Base-by-base conservation (phyloP, 257 asterid genomes). In the Solanum corneliomulleri region DNA sequence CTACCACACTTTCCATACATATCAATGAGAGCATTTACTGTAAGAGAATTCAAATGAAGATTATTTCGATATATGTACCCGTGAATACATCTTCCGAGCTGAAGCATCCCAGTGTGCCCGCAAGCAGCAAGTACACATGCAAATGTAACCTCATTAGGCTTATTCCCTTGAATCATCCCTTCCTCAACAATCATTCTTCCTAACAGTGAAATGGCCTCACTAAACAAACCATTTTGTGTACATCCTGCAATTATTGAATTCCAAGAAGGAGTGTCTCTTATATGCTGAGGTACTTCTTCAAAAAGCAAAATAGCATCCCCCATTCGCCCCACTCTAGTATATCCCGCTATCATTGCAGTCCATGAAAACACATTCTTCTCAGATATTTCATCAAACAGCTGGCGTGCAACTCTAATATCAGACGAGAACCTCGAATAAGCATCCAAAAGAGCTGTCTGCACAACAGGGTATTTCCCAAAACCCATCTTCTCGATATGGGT, bases 1-100 rank as follows among this genome's bases (percentile, higher is more conserved):
- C 91, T 93, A 71, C 97, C 98, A 84, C 98, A 96, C 89, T 94
- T 96, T 5, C 99, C 99, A 72, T 96, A 94, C 98, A 95, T 93
- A 76, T 95, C 98, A 62, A 95, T 89, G 90, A 96, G 90, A 83
- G 95, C 94, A 89, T 93, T 96, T 31, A 70, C 78, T 62, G 92
- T 85, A 27, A 87, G 92, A 23, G 90, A 84, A 92, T 92, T 94
- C 33, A 49, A 85, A 84, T 84, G 45, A 58, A 95, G 91, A 25
- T 86, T 86, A 39, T 14, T 88, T 37, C 97, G 90, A 81, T 89
- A 92, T 44, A 90, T 64, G 88, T 92, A 93, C 4, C 95, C 95
- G 86, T 95, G 98, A 83, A 95, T 90, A 91, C 94, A 91, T 90
- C 88, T 95, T 35, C 99, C 99, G 44, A 94, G 88, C 90, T 90